phyloP scores from a whole-genome alignment of 2,329 filamentous ascomycete genomes.

The Aspergillus sp. region DNA sequence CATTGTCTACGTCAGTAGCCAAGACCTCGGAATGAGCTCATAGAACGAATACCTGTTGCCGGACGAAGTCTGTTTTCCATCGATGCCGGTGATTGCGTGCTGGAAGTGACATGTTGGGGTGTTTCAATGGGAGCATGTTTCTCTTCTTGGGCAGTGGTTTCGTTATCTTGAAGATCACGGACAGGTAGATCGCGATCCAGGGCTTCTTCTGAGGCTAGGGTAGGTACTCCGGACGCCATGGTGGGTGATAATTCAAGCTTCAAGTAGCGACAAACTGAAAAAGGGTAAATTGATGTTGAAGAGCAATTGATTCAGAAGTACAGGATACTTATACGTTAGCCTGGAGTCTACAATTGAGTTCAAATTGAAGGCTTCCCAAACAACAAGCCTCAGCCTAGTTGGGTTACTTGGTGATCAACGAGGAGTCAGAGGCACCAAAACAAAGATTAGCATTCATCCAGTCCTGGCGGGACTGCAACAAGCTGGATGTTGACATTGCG shows the following conservation, averaged over 20 bases:
- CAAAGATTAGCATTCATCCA: neutral
- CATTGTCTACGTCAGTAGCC: neutral
- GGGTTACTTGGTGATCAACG: neutral
- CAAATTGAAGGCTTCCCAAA: neutral
- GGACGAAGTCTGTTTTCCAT: conserved; percentile 15
- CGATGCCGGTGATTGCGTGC: neutral
- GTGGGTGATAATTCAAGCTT: neutral
- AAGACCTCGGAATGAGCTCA: neutral
- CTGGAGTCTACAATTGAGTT: neutral
- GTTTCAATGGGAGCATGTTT: too few species aligned
- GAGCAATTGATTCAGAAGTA: neutral
- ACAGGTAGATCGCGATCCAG: neutral
- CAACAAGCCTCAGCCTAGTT: neutral
- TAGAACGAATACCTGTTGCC: conserved; percentile 7
- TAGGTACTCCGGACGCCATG: neutral
- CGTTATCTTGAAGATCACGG: neutral
- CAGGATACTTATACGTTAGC: neutral
- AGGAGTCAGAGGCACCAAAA: neutral
- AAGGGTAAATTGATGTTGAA: neutral
- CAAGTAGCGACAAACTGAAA: neutral
- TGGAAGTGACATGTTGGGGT: too few species aligned
- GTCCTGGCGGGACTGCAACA: neutral
- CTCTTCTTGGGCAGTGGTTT: neutral
- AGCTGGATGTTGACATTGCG: too few species aligned
- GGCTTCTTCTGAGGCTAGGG: neutral